Conservation (phyloP, 1,284 basidiomycete species). For the Trichosporon coremiiforme region DNA sequence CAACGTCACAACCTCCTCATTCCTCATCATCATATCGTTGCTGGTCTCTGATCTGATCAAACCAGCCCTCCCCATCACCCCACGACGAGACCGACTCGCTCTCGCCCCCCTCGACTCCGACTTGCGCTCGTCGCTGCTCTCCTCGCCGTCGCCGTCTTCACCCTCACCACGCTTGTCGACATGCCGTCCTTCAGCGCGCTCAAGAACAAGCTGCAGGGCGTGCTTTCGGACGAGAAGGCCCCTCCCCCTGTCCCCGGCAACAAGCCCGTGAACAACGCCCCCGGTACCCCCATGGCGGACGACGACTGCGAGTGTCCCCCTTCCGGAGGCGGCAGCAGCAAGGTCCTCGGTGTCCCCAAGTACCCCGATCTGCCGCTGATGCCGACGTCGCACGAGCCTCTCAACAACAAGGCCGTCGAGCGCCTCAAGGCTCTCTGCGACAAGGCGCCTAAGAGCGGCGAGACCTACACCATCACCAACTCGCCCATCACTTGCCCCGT, state of each 20-base stretch:
- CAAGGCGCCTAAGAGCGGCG: conserved; percentile 23
- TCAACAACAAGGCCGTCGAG: conserved; percentile 18
- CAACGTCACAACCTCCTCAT: neutral
- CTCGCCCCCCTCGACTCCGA: neutral
- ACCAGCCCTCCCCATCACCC: neutral
- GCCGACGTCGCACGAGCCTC: conserved; percentile 11
- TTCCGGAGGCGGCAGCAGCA: neutral
- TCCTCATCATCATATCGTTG: neutral
- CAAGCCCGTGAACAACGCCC: neutral
- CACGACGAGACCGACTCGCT: neutral
- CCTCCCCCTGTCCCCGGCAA: neutral
- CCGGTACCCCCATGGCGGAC: conserved; percentile 6
- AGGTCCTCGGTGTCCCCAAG: conserved; percentile 26
- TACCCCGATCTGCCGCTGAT: conserved; percentile 30
- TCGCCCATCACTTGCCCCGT: conserved; percentile 33
- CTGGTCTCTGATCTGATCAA: neutral
- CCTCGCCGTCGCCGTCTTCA: neutral
- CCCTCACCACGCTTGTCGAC: neutral
- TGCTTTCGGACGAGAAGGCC: conserved; percentile 4
- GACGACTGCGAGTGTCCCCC: conserved; percentile 16
- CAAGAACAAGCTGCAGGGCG: conserved; percentile 10
- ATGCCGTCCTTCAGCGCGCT: conserved; percentile 13
- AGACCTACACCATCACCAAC: conserved; percentile 39
- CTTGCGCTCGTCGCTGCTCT: neutral
- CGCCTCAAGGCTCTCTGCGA: conserved; percentile 26